These are phyloP conservation scores for Pneumocystis wakefieldiae DNA, from an alignment of 1,139 yeast genomes.

Conservation along the genomic window DNA sequence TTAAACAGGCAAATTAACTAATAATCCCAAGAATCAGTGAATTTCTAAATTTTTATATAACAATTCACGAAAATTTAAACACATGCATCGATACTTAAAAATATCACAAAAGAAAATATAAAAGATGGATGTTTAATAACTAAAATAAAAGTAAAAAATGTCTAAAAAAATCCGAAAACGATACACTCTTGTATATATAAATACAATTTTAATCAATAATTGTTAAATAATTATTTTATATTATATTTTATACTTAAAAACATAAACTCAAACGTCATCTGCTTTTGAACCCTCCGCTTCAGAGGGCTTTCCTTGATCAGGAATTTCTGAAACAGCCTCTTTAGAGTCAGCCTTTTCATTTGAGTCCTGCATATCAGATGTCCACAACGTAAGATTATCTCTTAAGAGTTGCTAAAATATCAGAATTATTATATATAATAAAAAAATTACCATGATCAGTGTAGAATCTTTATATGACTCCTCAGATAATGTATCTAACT, in stretches of 20 bases:
- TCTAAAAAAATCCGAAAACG: background rate
- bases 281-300: background rate
- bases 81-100: too few species aligned
- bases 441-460: slow-evolving; percentile 57
- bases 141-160: background rate
- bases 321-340: slow-evolving; percentile 27
- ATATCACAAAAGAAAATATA: background rate
- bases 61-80: too few species aligned
- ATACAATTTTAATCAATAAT: background rate
- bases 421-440: background rate
- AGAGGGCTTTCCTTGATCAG: background rate
- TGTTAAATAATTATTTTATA: background rate
- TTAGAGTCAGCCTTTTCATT: slow-evolving; percentile 55
- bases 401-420: slow-evolving; percentile 56
- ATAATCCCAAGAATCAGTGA: too few species aligned
- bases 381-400: slow-evolving; percentile 97
- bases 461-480: slow-evolving; percentile 98
- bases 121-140: background rate
- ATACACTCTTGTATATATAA: background rate
- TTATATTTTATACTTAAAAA: background rate
- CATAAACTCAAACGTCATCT: background rate
- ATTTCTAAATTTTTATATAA: too few species aligned
- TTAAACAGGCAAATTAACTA: too few species aligned
- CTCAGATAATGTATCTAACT: slow-evolving; percentile 90
- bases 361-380: slow-evolving; percentile 61